phyloP scores from a whole-genome alignment of 164 flowering plant species.

The Brasenia schreberi region DNA sequence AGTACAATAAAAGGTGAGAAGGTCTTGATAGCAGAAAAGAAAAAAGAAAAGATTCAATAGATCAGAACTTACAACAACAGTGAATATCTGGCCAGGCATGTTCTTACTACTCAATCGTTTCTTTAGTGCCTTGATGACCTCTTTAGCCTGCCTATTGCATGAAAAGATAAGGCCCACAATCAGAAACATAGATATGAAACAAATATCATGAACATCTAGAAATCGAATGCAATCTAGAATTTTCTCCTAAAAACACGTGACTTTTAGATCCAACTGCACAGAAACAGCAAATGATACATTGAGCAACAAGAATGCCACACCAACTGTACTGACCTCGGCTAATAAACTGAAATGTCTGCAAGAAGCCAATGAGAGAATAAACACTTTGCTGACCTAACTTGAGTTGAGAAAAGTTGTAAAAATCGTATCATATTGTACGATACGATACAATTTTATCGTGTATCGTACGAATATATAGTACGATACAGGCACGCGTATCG shows the following conservation, averaged over 20 bases:
- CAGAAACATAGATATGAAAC: background rate
- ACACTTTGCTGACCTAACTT: no score
- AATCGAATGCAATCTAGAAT: background rate
- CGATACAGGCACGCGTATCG: no score
- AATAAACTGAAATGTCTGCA: no score
- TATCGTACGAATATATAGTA: no score
- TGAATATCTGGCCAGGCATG: constrained; percentile 49
- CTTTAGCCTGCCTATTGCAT: constrained; percentile 59
- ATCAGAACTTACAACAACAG: constrained; percentile 45
- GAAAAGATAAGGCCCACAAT: background rate
- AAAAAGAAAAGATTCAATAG: background rate
- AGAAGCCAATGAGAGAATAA: no score
- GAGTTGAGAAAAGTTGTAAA: no score
- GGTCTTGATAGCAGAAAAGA: no score
- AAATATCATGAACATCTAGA: background rate
- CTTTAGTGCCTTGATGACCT: constrained; percentile 70
- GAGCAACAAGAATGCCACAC: no score
- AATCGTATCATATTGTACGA: no score
- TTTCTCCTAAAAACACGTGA: background rate
- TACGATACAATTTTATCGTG: no score
- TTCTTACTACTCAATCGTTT: constrained; percentile 66
- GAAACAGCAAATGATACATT: background rate
- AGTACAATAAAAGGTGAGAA: no score
- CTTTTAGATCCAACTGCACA: background rate
- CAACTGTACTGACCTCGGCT: no score